These are phyloP conservation scores for Aspergillus japonicus DNA, from an alignment of 2,329 filamentous ascomycete genomes.

Conservation along the genomic window DNA sequence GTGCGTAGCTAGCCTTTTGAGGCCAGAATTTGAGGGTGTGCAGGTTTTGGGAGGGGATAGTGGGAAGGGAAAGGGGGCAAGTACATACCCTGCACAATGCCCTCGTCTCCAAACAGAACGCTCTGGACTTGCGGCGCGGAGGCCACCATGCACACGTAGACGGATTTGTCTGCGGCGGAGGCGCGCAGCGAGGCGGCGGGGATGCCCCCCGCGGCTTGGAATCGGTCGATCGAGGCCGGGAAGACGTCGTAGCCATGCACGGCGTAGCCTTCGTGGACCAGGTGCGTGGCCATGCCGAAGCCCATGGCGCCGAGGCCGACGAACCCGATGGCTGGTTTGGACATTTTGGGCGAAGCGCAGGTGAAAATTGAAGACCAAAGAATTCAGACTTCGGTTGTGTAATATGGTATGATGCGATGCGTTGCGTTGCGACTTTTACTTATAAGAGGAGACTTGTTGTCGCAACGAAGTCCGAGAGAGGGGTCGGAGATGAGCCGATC, in stretches of 20 bases:
- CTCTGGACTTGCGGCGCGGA: constrained; percentile 67
- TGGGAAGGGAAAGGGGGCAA: background rate
- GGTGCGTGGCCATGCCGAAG: constrained; percentile 75
- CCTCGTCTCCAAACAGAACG: constrained; percentile 61
- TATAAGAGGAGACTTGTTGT: background rate
- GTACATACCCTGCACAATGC: constrained; percentile 42
- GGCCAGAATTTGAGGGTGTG: background rate
- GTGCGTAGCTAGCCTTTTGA: background rate
- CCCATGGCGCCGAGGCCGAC: constrained; percentile 80
- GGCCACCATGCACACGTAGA: constrained; percentile 73
- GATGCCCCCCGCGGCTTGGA: constrained; percentile 61
- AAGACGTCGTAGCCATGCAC: constrained; percentile 73
- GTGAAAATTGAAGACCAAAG: too few species aligned
- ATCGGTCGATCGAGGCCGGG: constrained; percentile 64
- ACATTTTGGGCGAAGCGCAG: constrained; percentile 23
- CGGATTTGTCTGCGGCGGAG: constrained; percentile 59
- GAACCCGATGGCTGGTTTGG: constrained; percentile 59
- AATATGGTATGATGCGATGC: background rate
- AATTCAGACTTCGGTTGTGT: too few species aligned
- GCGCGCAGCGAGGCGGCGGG: constrained; percentile 60
- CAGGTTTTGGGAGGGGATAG: background rate
- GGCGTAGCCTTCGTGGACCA: constrained; percentile 64
- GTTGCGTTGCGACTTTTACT: background rate
- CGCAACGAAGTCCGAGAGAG: background rate
- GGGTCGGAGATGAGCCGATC: background rate